phyloP scores from a whole-genome alignment of 352 stramenopile species.

The Thraustochytrium striatum region DNA sequence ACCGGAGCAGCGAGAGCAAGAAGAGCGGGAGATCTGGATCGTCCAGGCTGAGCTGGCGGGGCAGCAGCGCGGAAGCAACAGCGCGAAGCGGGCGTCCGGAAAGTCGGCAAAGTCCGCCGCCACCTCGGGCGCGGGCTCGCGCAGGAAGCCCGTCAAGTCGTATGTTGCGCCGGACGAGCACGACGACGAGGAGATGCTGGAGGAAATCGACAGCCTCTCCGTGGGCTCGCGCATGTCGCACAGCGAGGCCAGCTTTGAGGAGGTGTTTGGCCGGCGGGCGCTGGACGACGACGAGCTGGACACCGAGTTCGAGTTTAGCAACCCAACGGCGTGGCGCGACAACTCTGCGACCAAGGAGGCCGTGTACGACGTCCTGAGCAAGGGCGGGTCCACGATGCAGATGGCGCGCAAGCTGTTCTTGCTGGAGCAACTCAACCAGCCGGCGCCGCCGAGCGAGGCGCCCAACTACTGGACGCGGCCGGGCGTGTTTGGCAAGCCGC shows the following conservation, averaged over 20 bases:
- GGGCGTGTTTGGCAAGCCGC: not conserved
- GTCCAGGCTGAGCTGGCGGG: not conserved
- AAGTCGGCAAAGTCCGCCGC: not conserved
- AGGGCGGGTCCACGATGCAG: slow-evolving; percentile 16
- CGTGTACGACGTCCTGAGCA: slow-evolving; percentile 35
- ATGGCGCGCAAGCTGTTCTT: slow-evolving; percentile 43
- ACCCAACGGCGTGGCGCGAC: slow-evolving; percentile 15
- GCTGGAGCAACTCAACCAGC: slow-evolving; percentile 16
- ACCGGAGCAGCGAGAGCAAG: not conserved
- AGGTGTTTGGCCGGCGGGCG: slow-evolving; percentile 14
- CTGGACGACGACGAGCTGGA: slow-evolving; percentile 28
- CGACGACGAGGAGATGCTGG: not conserved
- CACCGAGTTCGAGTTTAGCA: slow-evolving; percentile 40
- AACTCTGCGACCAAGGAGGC: slow-evolving; percentile 28
- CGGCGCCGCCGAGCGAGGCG: slow-evolving; percentile 3
- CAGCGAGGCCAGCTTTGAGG: slow-evolving; percentile 18
- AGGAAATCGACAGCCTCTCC: not conserved
- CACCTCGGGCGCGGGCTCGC: not conserved
- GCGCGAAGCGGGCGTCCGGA: not conserved
- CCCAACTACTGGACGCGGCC: slow-evolving; percentile 8
- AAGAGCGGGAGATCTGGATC: not conserved
- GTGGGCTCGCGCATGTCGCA: not conserved
- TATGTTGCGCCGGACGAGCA: not conserved
- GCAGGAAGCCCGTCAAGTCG: not conserved
- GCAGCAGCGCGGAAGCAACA: not conserved